Base-by-base conservation (phyloP, 148 eudicot genomes). In the Nyssa sinensis region DNA sequence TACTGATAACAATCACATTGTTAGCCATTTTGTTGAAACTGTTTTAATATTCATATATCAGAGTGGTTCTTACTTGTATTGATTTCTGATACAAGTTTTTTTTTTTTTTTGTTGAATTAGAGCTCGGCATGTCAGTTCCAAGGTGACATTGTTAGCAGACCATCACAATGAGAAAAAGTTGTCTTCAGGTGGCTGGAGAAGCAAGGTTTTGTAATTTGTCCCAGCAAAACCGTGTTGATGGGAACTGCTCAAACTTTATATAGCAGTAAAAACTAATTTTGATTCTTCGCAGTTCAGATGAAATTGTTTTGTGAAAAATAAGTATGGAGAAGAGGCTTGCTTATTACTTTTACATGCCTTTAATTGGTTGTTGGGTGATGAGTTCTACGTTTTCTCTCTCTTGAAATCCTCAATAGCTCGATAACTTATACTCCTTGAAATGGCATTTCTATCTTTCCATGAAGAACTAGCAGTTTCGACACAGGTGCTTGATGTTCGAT, bases 61-160 rank as follows among this genome's bases (percentile, higher is more conserved):
- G 33, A 11, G 66, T 31, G 66, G 17, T 35, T 33, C 2, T 21
- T 35, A 33, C 13, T 44, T 44, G 51, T 62, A 11, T 37, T 64
- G 62, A 53, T 66, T 39, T 44, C 87, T 84, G 83, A 84, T 77
- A 53, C 17, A 49, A 23, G 51, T 66, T 66, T 23, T 32, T 72
- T 76, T 77, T 62, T 71, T 84, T 82, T 55, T 79, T 75, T 79
- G 77, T 74, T 88, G 90, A 79, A 72, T 62, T 87, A 91, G 96
- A 85, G 88, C 86, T 91, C 78, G 96, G 96, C 67, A 81, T 79
- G 66, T 87, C 91, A 14, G 89, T 85, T 64, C 93, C 93, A 73
- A 91, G 96, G 93, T 91, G 96, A 91, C 73, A 65, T 55, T 23
- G 67, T 77, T 76, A 53, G 84, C 82, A 44, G 82, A 78, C 35